phyloP scores from a whole-genome alignment of 441 rosid species.

The Manihot esculenta region DNA sequence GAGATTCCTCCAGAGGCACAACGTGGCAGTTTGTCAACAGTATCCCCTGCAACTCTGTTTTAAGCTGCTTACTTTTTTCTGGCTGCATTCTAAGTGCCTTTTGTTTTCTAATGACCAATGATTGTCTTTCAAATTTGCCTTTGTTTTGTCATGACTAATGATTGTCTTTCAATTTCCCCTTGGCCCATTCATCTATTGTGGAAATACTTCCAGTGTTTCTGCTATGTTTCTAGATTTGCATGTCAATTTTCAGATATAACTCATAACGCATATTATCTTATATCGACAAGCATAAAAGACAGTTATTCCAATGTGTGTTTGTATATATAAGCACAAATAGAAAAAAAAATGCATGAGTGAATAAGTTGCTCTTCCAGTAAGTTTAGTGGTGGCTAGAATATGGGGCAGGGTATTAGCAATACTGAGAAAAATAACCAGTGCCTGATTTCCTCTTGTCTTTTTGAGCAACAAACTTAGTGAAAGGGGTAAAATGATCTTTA shows the following conservation, averaged over 20 bases:
- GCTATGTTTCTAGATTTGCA: not conserved
- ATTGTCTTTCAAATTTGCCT: not conserved
- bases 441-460: not conserved
- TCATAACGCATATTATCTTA: not conserved
- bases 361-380: not conserved
- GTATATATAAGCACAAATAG: no score
- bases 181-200: not conserved
- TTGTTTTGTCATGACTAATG: not conserved
- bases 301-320: no score
- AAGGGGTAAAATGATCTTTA: not conserved
- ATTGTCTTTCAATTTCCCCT: not conserved
- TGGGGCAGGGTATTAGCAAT: not conserved
- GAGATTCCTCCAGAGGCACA: slow-evolving; percentile 99
- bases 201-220: not conserved
- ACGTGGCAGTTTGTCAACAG: slow-evolving; percentile 89
- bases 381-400: not conserved
- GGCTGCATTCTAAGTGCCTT: not conserved
- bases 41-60: slow-evolving; percentile 33
- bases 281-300: not conserved
- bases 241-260: not conserved
- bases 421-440: not conserved
- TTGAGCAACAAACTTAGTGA: not conserved
- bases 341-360: not conserved
- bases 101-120: not conserved
- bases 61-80: not conserved